These are phyloP conservation scores for Fonsecaea monophora DNA, from an alignment of 2,329 filamentous ascomycete species.

Conservation along the genomic window DNA sequence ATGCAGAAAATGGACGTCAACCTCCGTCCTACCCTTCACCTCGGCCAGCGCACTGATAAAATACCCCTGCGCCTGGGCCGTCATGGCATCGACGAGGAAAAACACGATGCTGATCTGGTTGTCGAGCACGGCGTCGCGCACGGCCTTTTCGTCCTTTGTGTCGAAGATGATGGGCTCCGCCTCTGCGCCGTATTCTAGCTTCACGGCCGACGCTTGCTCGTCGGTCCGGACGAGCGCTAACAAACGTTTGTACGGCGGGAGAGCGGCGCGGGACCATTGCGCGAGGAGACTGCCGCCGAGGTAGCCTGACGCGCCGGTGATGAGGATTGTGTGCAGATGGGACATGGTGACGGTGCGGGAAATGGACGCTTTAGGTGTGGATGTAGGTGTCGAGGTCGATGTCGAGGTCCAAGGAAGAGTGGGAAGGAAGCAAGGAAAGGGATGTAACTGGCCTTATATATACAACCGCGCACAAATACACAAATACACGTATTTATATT, in stretches of 20 bases:
- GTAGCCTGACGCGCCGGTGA: conserved; percentile 62
- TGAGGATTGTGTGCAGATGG: conserved; percentile 6
- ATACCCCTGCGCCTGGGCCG: conserved; percentile 43
- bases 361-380: not conserved
- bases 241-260: conserved; percentile 54
- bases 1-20: conserved; percentile 58
- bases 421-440: no score
- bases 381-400: no score
- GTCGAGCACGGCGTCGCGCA: conserved; percentile 49
- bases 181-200: conserved; percentile 46
- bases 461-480: no score
- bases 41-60: conserved; percentile 57
- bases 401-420: no score
- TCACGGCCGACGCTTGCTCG: conserved; percentile 55
- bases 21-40: conserved; percentile 51
- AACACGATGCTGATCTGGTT: conserved; percentile 58
- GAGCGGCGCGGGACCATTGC: conserved; percentile 43
- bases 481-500: no score
- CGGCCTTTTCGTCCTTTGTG: conserved; percentile 46
- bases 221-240: conserved; percentile 58
- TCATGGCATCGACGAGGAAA: conserved; percentile 55
- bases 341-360: conserved; percentile 50
- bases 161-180: conserved; percentile 54
- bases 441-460: no score
- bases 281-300: conserved; percentile 60